Conservation (phyloP, 1,284 basidiomycete genomes). For the Kwoniella shivajii region DNA sequence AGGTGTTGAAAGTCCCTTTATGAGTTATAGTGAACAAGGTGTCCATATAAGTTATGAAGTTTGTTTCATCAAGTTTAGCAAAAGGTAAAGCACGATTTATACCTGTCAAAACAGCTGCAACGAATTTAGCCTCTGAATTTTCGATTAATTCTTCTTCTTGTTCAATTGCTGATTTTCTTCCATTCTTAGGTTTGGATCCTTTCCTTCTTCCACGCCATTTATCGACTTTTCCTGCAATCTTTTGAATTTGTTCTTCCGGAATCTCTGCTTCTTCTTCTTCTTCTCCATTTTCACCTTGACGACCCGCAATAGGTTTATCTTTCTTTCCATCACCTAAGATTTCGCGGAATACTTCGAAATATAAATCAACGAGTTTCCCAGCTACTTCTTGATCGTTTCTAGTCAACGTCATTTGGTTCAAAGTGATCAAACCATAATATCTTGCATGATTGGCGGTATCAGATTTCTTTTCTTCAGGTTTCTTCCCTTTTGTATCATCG, state of each 20-base stretch:
- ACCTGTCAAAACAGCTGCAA: constrained; percentile 90
- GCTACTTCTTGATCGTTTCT: constrained; percentile 74
- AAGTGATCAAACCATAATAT: constrained; percentile 89
- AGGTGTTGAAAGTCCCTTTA: constrained; percentile 87
- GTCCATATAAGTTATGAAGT: constrained; percentile 84
- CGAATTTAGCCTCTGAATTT: constrained; percentile 77
- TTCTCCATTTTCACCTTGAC: constrained; percentile 35
- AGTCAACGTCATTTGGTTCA: constrained; percentile 89
- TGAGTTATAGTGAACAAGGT: constrained; percentile 96
- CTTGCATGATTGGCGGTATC: constrained; percentile 67
- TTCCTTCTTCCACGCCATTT: constrained; percentile 53
- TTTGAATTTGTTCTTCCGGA: constrained; percentile 47
- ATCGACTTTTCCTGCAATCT: constrained; percentile 54
- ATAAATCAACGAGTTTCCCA: constrained; percentile 81
- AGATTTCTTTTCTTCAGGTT: constrained; percentile 39
- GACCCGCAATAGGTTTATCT: constrained; percentile 32
- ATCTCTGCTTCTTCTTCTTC: constrained; percentile 47
- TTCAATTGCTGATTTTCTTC: constrained; percentile 43
- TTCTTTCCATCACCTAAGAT: constrained; percentile 64
- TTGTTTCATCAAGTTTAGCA: constrained; percentile 67
- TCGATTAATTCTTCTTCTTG: constrained; percentile 65
- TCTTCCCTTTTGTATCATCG: constrained; percentile 47
- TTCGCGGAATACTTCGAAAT: constrained; percentile 94
- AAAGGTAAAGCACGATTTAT: constrained; percentile 95
- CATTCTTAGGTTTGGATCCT: constrained; percentile 49